These are phyloP conservation scores for Stephanocyclus meneghinianus DNA, from an alignment of 352 stramenopile species.

Conservation along the genomic window DNA sequence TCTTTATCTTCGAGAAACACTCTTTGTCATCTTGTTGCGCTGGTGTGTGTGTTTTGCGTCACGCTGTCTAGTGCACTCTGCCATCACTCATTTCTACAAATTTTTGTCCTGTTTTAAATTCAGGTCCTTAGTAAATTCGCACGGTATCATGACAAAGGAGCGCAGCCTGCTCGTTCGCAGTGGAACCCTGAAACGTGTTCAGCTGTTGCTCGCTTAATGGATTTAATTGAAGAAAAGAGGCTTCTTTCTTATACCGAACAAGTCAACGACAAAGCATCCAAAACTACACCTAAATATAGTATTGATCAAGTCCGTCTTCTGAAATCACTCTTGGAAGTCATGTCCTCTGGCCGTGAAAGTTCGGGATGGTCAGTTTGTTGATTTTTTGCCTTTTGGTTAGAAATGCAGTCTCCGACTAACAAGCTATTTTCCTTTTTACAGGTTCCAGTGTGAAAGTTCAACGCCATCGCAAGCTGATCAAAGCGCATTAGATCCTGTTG, in stretches of 20 bases:
- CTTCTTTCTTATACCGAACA: constrained; percentile 55
- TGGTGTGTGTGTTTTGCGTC: constrained; percentile 29
- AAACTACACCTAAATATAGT: constrained; percentile 45
- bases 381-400: neutral
- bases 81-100: neutral
- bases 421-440: neutral
- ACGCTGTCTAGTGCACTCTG: neutral
- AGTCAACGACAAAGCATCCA: constrained; percentile 12
- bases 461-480: neutral
- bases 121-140: constrained; percentile 74
- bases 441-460: neutral
- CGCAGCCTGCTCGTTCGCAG: constrained; percentile 50
- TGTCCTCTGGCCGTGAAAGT: constrained; percentile 77
- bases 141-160: constrained; percentile 64
- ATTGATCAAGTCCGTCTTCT: constrained; percentile 78
- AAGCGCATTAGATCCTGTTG: neutral
- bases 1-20: constrained; percentile 2
- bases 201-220: constrained; percentile 71
- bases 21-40: constrained; percentile 69
- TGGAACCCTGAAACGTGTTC: constrained; percentile 75
- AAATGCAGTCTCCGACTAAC: too few species aligned
- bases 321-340: constrained; percentile 69
- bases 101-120: neutral
- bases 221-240: constrained; percentile 82
- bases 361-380: constrained; percentile 70